Percentiles rank a stretch among this genome's conserved stretches.
These are phyloP conservation scores for Sequoia sempervirens DNA, from an alignment of 75 land plant genomes.

Conservation along the genomic window DNA sequence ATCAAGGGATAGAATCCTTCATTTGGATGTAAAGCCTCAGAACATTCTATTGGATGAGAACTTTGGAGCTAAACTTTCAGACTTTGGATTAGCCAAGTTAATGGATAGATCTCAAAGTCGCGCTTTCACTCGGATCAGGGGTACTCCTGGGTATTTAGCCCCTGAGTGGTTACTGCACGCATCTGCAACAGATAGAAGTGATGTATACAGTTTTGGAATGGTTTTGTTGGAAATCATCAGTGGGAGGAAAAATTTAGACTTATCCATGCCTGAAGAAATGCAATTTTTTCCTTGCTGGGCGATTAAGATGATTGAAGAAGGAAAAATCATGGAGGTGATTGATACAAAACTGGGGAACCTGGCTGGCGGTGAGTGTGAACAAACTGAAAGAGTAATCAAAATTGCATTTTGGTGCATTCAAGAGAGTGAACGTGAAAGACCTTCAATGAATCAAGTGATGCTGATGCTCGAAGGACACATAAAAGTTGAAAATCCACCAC, in stretches of 20 bases:
- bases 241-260: slow-evolving; percentile 18
- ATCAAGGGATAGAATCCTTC: slow-evolving; percentile 35
- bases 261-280: slow-evolving; percentile 14
- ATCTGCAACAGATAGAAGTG: slow-evolving; percentile 15
- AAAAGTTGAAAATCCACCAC: slow-evolving; percentile 30
- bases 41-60: slow-evolving; percentile 44
- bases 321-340: slow-evolving; percentile 13
- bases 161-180: slow-evolving; percentile 26
- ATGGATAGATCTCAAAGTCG: slow-evolving; percentile 23
- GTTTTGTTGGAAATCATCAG: slow-evolving; percentile 21
- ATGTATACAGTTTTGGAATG: slow-evolving; percentile 44
- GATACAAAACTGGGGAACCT: slow-evolving; percentile 4
- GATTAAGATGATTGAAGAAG: slow-evolving; percentile 1
- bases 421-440: slow-evolving; percentile 12
- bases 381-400: slow-evolving; percentile 10
- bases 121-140: slow-evolving; percentile 23
- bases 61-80: slow-evolving; percentile 42
- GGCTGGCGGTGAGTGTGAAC: background rate
- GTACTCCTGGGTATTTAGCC: slow-evolving; percentile 40
- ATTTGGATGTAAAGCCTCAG: slow-evolving; percentile 43
- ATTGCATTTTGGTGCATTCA: slow-evolving; percentile 26
- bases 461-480: slow-evolving; percentile 20
- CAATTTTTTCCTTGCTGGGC: slow-evolving; percentile 14
- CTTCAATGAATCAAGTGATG: slow-evolving; percentile 21
- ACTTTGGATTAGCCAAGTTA: slow-evolving; percentile 46